Conservation (phyloP, 345 rosid genomes). For the Ceriops zippeliana region DNA sequence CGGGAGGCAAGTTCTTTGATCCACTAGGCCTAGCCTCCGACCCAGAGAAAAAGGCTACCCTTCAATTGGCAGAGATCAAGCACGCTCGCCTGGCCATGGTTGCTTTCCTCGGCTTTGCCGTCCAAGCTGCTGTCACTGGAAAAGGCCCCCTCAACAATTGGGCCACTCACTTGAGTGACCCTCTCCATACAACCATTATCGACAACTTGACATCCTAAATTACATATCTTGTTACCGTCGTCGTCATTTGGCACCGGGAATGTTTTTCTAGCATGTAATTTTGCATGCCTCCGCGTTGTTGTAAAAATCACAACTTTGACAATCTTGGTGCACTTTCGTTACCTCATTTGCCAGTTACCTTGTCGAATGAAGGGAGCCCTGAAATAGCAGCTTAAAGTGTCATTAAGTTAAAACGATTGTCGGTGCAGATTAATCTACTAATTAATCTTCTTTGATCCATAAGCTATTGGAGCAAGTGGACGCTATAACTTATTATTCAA, state of each 20-base stretch:
- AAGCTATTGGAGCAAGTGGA: too few species aligned
- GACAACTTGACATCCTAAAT: conserved; percentile 61
- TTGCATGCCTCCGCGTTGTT: neutral
- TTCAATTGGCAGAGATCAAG: conserved; percentile 96
- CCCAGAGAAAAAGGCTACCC: conserved; percentile 83
- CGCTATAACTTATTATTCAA: too few species aligned
- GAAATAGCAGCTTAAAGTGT: too few species aligned
- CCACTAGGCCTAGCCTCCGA: conserved; percentile 83
- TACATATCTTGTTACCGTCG: neutral
- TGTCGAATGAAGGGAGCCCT: too few species aligned
- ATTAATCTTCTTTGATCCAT: too few species aligned
- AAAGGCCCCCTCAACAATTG: conserved; percentile 98
- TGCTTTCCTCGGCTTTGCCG: conserved; percentile 81
- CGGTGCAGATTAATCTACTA: too few species aligned
- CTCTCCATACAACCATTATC: conserved; percentile 96
- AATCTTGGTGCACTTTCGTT: neutral
- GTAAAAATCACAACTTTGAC: conserved; percentile 17
- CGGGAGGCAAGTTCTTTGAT: conserved; percentile 81
- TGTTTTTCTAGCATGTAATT: neutral
- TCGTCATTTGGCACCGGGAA: neutral
- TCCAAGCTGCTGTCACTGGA: conserved; percentile 87
- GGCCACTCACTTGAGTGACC: conserved; percentile 97
- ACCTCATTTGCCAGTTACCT: too few species aligned
- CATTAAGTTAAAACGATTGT: too few species aligned
- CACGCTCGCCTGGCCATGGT: conserved; percentile 99